Percentiles rank a stretch among this genome's conserved stretches.
Evolutionary conservation across 2,329 filamentous ascomycete species (phyloP).

Genomic region (Cryphonectria radicalis): DNA sequence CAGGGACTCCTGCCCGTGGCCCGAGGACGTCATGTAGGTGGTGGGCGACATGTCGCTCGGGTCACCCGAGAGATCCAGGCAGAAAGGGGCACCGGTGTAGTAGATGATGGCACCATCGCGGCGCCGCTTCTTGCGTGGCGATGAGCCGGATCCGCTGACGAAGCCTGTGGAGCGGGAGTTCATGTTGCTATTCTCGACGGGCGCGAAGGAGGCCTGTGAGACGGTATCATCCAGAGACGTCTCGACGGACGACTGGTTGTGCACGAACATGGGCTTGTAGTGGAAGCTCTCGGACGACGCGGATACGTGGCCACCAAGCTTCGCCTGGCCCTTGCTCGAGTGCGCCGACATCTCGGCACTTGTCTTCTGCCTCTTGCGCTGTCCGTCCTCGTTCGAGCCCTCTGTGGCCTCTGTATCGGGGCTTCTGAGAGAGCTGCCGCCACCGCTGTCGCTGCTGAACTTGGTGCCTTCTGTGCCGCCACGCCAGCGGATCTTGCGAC

Average conservation of each 20-base stretch:
- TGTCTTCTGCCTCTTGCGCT: constrained; percentile 52
- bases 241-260: constrained; percentile 51
- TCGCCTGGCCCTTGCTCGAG: constrained; percentile 45
- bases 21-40: constrained; percentile 54
- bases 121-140: constrained; percentile 54
- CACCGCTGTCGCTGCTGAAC: constrained; percentile 67
- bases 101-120: constrained; percentile 80
- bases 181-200: constrained; percentile 52
- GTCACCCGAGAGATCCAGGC: constrained; percentile 77
- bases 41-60: constrained; percentile 52
- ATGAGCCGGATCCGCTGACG: constrained; percentile 53
- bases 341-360: constrained; percentile 41
- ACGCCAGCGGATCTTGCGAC: constrained; percentile 79
- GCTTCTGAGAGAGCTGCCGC: constrained; percentile 51
- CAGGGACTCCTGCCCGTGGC: constrained; percentile 41
- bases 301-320: constrained; percentile 44
- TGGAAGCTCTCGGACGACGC: constrained; percentile 55
- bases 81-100: constrained; percentile 80
- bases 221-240: constrained; percentile 53
- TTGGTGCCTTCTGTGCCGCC: constrained; percentile 68
- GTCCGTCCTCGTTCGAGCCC: constrained; percentile 46
- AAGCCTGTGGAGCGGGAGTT: constrained; percentile 51
- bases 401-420: constrained; percentile 56
- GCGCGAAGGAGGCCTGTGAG: constrained; percentile 49
- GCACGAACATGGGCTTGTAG: constrained; percentile 67